Evolutionary conservation across 805 yeast species (phyloP), one percentile per base, ranked within the genome.

Genomic region (Yamadazyma olivae): DNA sequence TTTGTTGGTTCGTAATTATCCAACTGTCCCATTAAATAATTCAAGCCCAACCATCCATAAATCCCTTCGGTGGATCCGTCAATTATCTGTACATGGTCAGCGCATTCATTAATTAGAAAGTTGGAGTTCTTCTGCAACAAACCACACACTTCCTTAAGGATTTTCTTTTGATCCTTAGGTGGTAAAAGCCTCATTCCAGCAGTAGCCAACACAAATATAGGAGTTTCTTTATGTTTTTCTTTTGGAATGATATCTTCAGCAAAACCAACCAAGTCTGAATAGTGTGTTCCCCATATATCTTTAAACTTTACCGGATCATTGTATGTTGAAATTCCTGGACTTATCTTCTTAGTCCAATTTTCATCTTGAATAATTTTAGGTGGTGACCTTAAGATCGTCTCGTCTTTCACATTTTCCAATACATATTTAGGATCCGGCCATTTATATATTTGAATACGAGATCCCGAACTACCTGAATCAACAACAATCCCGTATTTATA

Each of bases 401-500:
- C 54, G 19, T 70, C 68, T 3, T 56, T 36, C 1, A 61, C 42
- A 16, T 32, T 27, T 7, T 44, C 34, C 20, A 27, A 30, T 6
- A 44, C 35, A 27, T 33, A 36, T 14, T 53, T 55, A 19, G 57
- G 66, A 48, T 80, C 79, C 10, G 73, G 72, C 96, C 96, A 91
- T 41, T 74, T 70, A 56, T 86, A 91, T 8, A 91, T 75, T 56
- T 87, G 90, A 12, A 85, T 71, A 35, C 99, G 68, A 3, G 97
- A 88, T 1, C 99, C 99, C 0, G 95, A 85, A 1, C 97, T 89
- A 1, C 99, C 99, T 0, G 97, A 88, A 59, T 91, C 99, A 3
- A 91, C 74, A 12, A 91, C 95, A 20, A 93, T 81, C 18, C 96
- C 97, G 65, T 86, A 90, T 33, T 70, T 59, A 41, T 49, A 37